Base-by-base conservation (phyloP, 345 rosid species). In the Alliaria petiolata region DNA sequence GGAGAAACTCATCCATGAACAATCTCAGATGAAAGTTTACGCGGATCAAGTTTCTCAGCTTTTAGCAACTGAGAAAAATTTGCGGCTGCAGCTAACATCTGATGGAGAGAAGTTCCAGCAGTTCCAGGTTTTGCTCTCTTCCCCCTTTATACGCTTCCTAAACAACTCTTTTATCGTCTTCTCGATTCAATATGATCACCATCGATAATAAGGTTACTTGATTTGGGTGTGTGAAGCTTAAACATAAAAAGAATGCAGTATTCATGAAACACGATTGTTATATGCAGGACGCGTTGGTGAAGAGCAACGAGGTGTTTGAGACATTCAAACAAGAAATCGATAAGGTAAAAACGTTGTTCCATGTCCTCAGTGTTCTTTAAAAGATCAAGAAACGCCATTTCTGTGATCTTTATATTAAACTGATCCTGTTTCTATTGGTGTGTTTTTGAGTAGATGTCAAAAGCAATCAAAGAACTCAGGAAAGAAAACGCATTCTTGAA, bases 41-140 rank as follows among this genome's bases (percentile, higher is more conserved):
- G 95, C 97, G 12, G 98, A 87, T 65, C 97, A 91, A 83, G 91
- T 91, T 39, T 85, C 95, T 13, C 91, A 91, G 74, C 82, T 93
- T 33, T 67, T 93, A 77, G 82, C 88, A 28, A 93, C 97, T 1
- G 98, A 91, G 85, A 91, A 93, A 71, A 85, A 81, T 67, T 83
- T 93, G 80, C 91, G 96, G 65, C 40, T 80, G 80, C 96, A 91
- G 80, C 81, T 90, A 79, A 89, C 96, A 16, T 84, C 92, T 34
- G 98, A 93, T 62, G 98, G 97, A 69, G 97, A 91, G 67, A 93
- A 93, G 61, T 93, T 93, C 75, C 97, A 86, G 77, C 92, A 90
- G 63, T 90, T 93, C 73, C 97, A 93, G 96, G 98, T 93, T n/a
- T n/a, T n/a, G n/a, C n/a, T n/a, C n/a, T n/a, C n/a, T n/a, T n/a